Evolutionary conservation across 441 rosid genomes (phyloP), one percentile per base, ranked within the genome.

Genomic region (Bruguiera hainesii): DNA sequence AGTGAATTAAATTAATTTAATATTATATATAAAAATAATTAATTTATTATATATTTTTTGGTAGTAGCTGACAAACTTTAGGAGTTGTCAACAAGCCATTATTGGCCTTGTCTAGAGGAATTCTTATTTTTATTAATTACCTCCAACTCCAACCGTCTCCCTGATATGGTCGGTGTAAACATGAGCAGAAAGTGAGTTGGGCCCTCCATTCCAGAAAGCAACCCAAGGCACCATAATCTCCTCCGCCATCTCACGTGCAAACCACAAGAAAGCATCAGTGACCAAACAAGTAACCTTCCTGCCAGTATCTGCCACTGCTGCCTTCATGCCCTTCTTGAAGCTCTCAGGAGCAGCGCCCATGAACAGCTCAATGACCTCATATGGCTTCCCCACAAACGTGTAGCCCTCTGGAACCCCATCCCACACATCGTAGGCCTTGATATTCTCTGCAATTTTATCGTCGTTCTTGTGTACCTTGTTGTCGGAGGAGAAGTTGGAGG

Each of bases 281-380:
- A 89, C 28, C 79, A 92, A 5, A 35, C 91, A 84, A 25, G 57
- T 85, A 31, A 85, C 75, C 60, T 57, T 75, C 74, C 58, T 75
- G 48, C 89, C 89, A 0, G 70, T 68, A 70, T 83, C 87, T 0
- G 20, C 78, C 73, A 71, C 89, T 1, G 85, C 90, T 20, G 39
- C 61, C 19, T 68, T 71, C n/a, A 89, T 73, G 16, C 63, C 84
- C 35, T 73, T 55, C 66, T 69, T 62, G 64, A 87, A 78, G 73
- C 35, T 76, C 31, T 55, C 60, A 3, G 80, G 81, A 7, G 89
- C 96, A 0, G 79, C 71, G 26, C 64, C 35, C 68, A 92, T 59
- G 81, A 89, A 92, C 52, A 87, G 70, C 79, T 87, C 91, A 7
- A 87, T 77, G 50, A 64, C 73, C 76, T 83, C 93, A 50, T 71